Base-by-base conservation (phyloP, 176 grass and related monocot genomes). In the Melocanna baccifera region DNA sequence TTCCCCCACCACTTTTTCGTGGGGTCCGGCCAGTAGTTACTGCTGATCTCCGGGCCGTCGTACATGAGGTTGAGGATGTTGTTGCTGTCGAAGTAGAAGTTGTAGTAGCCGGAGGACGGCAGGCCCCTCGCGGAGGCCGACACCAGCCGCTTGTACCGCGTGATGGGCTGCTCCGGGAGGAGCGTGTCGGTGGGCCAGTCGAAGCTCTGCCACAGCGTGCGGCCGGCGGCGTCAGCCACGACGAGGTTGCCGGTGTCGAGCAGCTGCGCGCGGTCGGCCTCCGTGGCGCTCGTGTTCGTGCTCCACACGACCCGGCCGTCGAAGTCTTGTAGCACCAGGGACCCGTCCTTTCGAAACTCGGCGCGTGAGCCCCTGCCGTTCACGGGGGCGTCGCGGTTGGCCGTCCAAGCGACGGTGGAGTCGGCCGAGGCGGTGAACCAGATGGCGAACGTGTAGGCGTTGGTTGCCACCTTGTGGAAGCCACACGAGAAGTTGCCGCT, bases 161-260 rank as follows among this genome's bases (percentile, higher is more conserved):
- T 96, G 71, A 96, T 87, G 19, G 69, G 83, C 75, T 96, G 94
- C 20, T 23, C 62, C 0, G 91, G 76, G 42, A 96, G 88, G 9
- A 96, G 88, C 15, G 91, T 93, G 77, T 96, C 91, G 0, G 91
- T 96, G 3, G 94, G 94, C 78, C 81, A 84, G 30, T 96, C 91
- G 79, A 93, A 96, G 87, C 91, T 96, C 79, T 93, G 91, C 88
- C 94, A 96, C 20, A 89, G 55, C 67, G 26, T 18, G 36, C n/a
- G 20, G 0, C 76, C 77, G 12, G 48, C 15, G 19, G 76, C 50
- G 72, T 91, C 81, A 9, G 28, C 23, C 28, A 96, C 80, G 8
- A 93, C 88, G 42, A 96, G 88, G 84, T 96, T 96, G 64, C 91
- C 88, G 5, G 48, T 62, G 83, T 93, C 88, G 45, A 89, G 81